Base-by-base conservation (phyloP, 371 early-diverging fungal species). In the Umbelopsis sp. region DNA sequence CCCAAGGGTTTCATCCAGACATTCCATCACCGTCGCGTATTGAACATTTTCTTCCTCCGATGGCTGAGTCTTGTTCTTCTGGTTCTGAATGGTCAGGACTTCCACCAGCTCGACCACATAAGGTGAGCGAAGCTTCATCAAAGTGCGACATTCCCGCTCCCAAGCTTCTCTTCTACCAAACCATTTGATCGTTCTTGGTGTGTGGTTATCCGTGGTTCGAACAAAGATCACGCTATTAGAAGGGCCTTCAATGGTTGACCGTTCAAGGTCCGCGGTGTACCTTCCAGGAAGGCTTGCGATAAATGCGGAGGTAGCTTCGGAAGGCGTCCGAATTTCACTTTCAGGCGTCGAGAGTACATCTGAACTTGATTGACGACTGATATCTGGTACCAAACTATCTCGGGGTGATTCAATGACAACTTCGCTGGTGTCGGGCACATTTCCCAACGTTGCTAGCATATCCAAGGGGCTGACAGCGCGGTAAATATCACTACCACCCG, bases 81-180 rank as follows among this genome's bases (percentile, higher is more conserved):
- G 74, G 22, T 69, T 73, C 65, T 83, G 80, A 37, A 83, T 80
- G 0, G 83, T 83, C 48, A 83, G 63, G 8, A 83, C 83, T 66
- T 83, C 83, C 0, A 83, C 46, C 3, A 83, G 74, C n/a, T 78
- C 78, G 8, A 79, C 83, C 2, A 80, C 74, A 38, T 69, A 74
- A 2, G 67, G 63, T n/a, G 80, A 80, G 62, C 77, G 75, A 1
- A 83, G 64, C 57, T 76, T 78, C 32, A 77, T 75, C 46, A 83
- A 63, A 0, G 77, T 76, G 4, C 78, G 73, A 44, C 83, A 83
- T 69, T 83, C 83, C 45, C 83, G 70, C 44, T 83, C 83, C 83
- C 83, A 83, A 25, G 83, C 81, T 70, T 83, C 83, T 11, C 83
- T 71, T 52, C 83, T 66, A n/a, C 78, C 81, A 76, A 83, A 83